phyloP scores from a whole-genome alignment of 768 basidiomycete genomes.

The Gymnopilus dilepis region DNA sequence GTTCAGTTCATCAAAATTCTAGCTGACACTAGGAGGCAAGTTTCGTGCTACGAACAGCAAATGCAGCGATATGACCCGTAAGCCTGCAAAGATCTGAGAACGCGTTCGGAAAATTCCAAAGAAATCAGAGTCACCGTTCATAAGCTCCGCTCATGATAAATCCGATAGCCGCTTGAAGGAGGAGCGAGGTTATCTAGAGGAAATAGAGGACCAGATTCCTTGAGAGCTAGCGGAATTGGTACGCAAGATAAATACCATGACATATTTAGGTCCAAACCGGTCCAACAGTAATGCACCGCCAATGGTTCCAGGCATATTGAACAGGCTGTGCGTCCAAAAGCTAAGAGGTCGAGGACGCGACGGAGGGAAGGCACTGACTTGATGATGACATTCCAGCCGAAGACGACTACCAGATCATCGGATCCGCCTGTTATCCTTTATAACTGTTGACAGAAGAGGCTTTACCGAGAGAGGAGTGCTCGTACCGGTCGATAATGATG shows the following conservation, averaged over 20 bases:
- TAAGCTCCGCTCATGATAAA: conserved; percentile 93
- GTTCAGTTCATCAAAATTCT: background rate
- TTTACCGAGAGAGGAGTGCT: conserved; percentile 3
- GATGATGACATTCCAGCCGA: conserved; percentile 88
- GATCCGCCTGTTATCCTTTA: conserved; percentile 62
- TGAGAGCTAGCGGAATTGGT: background rate
- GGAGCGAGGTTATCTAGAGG: conserved; percentile 66
- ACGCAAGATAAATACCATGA: conserved; percentile 54
- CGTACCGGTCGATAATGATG: conserved; percentile 70
- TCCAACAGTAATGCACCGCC: conserved; percentile 80
- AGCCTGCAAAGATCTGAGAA: conserved; percentile 43
- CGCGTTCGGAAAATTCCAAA: background rate
- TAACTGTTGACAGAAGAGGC: background rate
- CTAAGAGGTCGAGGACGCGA: background rate
- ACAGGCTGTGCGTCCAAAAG: conserved; percentile 29
- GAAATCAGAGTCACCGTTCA: conserved; percentile 38
- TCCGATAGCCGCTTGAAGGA: conserved; percentile 73
- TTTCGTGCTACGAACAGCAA: conserved; percentile 55
- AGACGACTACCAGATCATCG: conserved; percentile 59
- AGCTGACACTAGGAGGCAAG: too few relatives aligned
- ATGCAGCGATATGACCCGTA: conserved; percentile 67
- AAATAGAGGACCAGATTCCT: background rate
- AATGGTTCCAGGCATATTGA: conserved; percentile 58
- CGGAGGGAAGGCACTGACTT: conserved; percentile 52
- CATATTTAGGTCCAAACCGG: conserved; percentile 74